Percentiles rank a stretch among this genome's conserved stretches.
Evolutionary conservation across 768 basidiomycete species (phyloP).

Genomic region (Coprinellus micaceus): DNA sequence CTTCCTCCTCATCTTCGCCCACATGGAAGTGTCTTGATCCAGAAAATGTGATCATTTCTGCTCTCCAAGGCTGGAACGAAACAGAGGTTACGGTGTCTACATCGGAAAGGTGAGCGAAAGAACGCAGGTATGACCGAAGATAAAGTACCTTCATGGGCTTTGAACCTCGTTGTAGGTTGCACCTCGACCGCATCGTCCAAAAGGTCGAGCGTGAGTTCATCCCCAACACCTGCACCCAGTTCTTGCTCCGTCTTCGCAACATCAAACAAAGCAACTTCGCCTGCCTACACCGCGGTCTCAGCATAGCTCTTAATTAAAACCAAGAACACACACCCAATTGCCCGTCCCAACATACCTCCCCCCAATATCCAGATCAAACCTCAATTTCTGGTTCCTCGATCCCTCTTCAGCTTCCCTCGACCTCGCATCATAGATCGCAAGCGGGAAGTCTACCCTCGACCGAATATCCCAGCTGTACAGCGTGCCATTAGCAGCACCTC

Average conservation of each 20-base stretch:
- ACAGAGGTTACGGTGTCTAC: conserved; percentile 74
- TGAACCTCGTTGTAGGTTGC: conserved; percentile 35
- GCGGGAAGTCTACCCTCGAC: conserved; percentile 42
- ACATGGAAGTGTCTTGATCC: conserved; percentile 68
- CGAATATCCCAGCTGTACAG: conserved; percentile 83
- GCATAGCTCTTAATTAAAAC: not conserved
- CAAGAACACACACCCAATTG: conserved; percentile 52
- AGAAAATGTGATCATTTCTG: conserved; percentile 60
- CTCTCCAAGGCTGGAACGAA: conserved; percentile 62
- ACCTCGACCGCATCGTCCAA: not conserved
- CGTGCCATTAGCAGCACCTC: conserved; percentile 46
- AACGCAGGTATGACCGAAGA: not conserved
- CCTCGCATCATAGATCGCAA: conserved; percentile 31
- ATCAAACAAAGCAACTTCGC: conserved; percentile 58
- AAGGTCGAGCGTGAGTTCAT: conserved; percentile 9
- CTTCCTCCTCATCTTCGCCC: conserved; percentile 22
- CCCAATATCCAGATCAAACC: conserved; percentile 72
- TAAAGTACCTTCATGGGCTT: conserved; percentile 55
- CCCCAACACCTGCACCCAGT: conserved; percentile 4
- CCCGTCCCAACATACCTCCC: conserved; percentile 66
- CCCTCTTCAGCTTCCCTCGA: conserved; percentile 3
- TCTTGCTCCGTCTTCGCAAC: conserved; percentile 23
- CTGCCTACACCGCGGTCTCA: conserved; percentile 39
- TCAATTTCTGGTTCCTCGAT: conserved; percentile 68
- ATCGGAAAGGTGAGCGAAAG: not conserved